phyloP scores from a whole-genome alignment of 371 early-diverging fungal species.

The Apophysomyces ossiformis region DNA sequence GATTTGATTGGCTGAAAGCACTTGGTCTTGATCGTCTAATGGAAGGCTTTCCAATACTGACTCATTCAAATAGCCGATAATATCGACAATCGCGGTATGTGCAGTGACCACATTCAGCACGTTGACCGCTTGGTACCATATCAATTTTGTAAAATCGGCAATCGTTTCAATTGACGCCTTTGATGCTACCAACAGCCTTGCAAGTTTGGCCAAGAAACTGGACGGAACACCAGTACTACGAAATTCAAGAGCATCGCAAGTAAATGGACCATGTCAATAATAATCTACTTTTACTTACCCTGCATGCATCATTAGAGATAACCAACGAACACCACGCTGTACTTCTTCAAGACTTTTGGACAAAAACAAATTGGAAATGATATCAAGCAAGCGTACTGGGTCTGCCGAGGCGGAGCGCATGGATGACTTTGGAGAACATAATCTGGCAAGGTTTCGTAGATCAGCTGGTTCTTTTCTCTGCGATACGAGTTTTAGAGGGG shows the following conservation, averaged over 20 bases:
- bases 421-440: constrained; percentile 30
- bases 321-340: constrained; percentile 51
- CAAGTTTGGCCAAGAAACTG: constrained; percentile 39
- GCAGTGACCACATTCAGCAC: constrained; percentile 31
- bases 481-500: not conserved
- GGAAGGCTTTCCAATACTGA: constrained; percentile 30
- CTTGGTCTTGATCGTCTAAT: constrained; percentile 24
- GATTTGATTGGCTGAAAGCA: constrained; percentile 28
- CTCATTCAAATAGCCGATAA: constrained; percentile 49
- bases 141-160: constrained; percentile 43
- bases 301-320: constrained; percentile 44
- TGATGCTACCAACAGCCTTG: constrained; percentile 35
- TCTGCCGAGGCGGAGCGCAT: constrained; percentile 16
- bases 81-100: constrained; percentile 43
- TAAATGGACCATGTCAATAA: no score
- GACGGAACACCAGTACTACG: constrained; percentile 50
- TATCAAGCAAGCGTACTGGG: constrained; percentile 35
- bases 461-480: constrained; percentile 42
- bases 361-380: constrained; percentile 37
- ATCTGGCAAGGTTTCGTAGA: constrained; percentile 34
- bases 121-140: constrained; percentile 57
- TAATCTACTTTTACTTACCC: constrained; percentile 34
- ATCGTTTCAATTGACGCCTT: constrained; percentile 30
- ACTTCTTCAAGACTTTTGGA: constrained; percentile 29
- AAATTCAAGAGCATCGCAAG: not conserved